Evolutionary conservation across 441 rosid genomes (phyloP).

Genomic region (Pelargonium australe): DNA sequence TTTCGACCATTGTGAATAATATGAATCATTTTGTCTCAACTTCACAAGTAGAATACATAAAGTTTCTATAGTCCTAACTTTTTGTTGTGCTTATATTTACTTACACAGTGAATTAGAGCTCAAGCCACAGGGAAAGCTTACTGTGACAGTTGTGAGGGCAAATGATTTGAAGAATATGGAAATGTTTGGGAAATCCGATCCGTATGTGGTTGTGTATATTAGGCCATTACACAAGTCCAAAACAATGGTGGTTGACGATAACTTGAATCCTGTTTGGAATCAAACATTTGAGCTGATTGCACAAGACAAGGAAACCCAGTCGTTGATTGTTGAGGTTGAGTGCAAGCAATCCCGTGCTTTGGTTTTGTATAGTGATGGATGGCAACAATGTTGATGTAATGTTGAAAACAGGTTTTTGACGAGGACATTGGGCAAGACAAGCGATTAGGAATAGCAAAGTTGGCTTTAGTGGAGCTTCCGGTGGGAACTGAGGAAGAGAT

Average conservation of each 20-base stretch:
- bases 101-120: constrained; percentile 80
- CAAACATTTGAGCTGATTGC: constrained; percentile 74
- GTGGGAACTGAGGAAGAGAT: constrained; percentile 43
- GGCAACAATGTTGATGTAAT: neutral
- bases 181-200: constrained; percentile 96
- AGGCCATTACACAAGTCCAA: constrained; percentile 83
- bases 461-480: constrained; percentile 60
- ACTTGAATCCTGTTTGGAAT: constrained; percentile 91
- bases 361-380: too few species aligned
- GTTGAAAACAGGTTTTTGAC: constrained; percentile 62
- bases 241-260: constrained; percentile 64
- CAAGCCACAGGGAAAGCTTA: constrained; percentile 82
- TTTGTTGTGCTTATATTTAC: neutral
- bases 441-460: constrained; percentile 67
- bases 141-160: constrained; percentile 57
- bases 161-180: constrained; percentile 93
- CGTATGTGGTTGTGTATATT: constrained; percentile 61
- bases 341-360: too few species aligned
- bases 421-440: constrained; percentile 88
- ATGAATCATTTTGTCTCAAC: too few species aligned
- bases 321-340: constrained; percentile 54
- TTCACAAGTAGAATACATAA: too few species aligned
- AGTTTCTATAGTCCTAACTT: neutral
- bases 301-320: constrained; percentile 95
- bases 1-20: too few species aligned